These are phyloP conservation scores for Fraxinus cuspidata DNA, from an alignment of 257 asterid species.

Conservation along the genomic window DNA sequence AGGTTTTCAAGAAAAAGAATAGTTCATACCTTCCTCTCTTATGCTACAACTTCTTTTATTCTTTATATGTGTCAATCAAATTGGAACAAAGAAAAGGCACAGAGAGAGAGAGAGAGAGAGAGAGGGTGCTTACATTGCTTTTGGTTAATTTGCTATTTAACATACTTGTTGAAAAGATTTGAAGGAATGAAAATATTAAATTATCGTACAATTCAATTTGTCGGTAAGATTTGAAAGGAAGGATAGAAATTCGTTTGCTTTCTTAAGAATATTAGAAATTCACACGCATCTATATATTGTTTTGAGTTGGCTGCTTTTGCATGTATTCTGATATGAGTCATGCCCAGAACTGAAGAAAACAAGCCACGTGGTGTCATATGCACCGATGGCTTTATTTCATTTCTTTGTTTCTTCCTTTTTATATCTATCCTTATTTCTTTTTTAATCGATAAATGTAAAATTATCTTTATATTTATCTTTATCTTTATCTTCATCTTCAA, in stretches of 20 bases:
- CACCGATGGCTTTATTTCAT: background rate
- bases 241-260: background rate
- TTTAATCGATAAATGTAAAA: no score
- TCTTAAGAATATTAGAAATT: no score
- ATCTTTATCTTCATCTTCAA: background rate
- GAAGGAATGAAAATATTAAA: background rate
- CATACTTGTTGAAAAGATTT: background rate
- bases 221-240: background rate
- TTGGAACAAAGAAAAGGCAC: no score
- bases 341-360: background rate
- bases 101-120: no score
- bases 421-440: no score
- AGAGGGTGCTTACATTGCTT: background rate
- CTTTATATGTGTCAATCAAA: background rate
- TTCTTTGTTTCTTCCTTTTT: no score
- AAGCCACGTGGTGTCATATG: background rate
- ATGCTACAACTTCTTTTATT: no score
- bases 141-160: background rate
- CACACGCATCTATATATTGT: no score
- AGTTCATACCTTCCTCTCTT: no score
- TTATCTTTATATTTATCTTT: no score
- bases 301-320: background rate
- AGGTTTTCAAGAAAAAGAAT: no score
- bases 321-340: background rate
- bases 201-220: background rate